Base-by-base conservation (phyloP, 495 filamentous ascomycete species). In the Aspergillus leporis region DNA sequence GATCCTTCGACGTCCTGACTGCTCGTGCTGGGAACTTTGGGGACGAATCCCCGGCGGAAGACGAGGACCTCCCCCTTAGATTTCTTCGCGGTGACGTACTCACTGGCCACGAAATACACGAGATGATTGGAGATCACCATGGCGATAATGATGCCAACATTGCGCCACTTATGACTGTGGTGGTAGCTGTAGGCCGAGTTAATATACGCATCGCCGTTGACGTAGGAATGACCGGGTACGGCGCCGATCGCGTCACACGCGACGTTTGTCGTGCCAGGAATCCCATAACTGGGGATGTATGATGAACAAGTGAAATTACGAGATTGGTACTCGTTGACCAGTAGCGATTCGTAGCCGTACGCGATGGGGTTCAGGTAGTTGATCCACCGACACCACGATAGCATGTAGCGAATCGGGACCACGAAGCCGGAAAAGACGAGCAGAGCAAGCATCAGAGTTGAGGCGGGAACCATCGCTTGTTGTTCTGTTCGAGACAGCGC, bases 401-500 rank as follows among this genome's bases (percentile, higher is more conserved):
- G 66, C 72, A 76, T 75, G 56, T 70, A 61, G 1, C 56, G 21
- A 21, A 64, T 56, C 1, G 74, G 70, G 16, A 77, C 61, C 0
- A 64, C 61, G 46, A 76, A 77, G 2, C 74, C 74, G 6, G 71
- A 73, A 51, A 72, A 75, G 0, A 75, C 64, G 28, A 65, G 58
- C 7, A 75, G 38, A 28, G 61, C 69, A 3, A 77, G 64, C 21
- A 76, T 63, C 19, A 76, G 48, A 18, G 74, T 61, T 9, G 61
- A 66, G 8, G 70, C 60, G 0, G 67, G 59, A 0, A 63, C 69
- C 64, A 78, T 64, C 0, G 75, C 74, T 56, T 78, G 74, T 0
- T 85, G 83, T 19, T 93, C 72, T 5, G 89, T 89, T 38, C 87
- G 78, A 23, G 91, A 88, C 5, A 86, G 64, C n/a, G 88, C 83